These are phyloP conservation scores for Phytopythium sindhum DNA, from an alignment of 352 stramenopile genomes.

Conservation along the genomic window DNA sequence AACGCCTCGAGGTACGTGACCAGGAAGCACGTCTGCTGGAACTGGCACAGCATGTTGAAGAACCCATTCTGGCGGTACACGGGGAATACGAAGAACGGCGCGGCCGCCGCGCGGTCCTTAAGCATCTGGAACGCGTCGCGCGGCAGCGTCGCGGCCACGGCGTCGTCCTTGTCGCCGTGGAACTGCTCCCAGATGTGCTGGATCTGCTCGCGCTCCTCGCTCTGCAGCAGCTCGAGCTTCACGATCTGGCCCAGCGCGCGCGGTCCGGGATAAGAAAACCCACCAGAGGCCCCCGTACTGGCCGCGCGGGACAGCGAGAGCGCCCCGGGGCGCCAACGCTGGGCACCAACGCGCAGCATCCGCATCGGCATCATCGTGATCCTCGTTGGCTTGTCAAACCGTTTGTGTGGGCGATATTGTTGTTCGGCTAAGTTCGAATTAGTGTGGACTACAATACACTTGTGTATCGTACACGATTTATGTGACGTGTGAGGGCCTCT, in stretches of 20 bases:
- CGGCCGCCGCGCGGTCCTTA: slow-evolving; percentile 41
- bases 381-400: neutral
- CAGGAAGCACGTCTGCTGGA: slow-evolving; percentile 87
- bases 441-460: neutral
- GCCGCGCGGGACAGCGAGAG: slow-evolving; percentile 5
- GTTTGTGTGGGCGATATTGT: neutral
- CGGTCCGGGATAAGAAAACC: slow-evolving; percentile 83
- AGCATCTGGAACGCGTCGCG: slow-evolving; percentile 38
- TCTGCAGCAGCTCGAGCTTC: slow-evolving; percentile 78
- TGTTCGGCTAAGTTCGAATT: neutral
- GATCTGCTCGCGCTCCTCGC: slow-evolving; percentile 60
- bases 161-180: slow-evolving; percentile 73
- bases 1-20: slow-evolving; percentile 86
- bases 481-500: neutral
- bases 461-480: neutral
- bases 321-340: neutral
- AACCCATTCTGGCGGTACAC: slow-evolving; percentile 83
- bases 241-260: slow-evolving; percentile 79
- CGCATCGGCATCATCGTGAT: neutral
- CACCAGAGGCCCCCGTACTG: slow-evolving; percentile 17
- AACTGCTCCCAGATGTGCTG: slow-evolving; percentile 74
- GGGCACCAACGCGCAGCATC: slow-evolving; percentile 1
- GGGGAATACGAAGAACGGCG: slow-evolving; percentile 79
- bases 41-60: slow-evolving; percentile 89
- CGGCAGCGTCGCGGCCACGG: slow-evolving; percentile 48